phyloP scores from a whole-genome alignment of 768 basidiomycete genomes.

The Gymnopilus dilepis region DNA sequence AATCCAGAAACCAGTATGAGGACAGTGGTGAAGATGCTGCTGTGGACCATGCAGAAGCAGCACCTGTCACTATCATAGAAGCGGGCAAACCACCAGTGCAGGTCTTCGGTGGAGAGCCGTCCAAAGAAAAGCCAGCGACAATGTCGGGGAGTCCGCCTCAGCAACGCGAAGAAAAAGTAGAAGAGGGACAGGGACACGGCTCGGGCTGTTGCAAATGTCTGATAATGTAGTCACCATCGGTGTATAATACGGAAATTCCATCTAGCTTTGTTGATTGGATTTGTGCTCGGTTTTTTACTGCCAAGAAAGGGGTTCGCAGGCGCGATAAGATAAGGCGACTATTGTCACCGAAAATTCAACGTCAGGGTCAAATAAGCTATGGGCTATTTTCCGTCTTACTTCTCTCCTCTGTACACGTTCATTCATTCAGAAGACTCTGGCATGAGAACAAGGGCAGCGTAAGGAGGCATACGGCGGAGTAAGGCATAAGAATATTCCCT shows the following conservation, averaged over 20 bases:
- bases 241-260: background rate
- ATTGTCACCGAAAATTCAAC: background rate
- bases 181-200: background rate
- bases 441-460: background rate
- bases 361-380: background rate
- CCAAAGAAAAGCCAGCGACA: background rate
- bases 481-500: slow-evolving; percentile 3
- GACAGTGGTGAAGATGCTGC: background rate
- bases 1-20: slow-evolving; percentile 1
- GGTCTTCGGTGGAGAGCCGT: too few relatives aligned
- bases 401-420: background rate
- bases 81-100: background rate
- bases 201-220: slow-evolving; percentile 3
- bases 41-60: background rate
- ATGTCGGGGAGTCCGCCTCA: background rate
- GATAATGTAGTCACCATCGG: background rate
- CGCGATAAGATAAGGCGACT: slow-evolving; percentile 1
- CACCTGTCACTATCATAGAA: background rate
- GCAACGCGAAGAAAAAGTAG: background rate
- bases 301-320: background rate
- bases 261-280: too few relatives aligned
- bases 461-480: background rate
- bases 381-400: background rate
- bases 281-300: too few relatives aligned
- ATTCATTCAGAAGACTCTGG: background rate